phyloP scores from a whole-genome alignment of 176 grass and related monocot genomes.

The Themeda triandra region DNA sequence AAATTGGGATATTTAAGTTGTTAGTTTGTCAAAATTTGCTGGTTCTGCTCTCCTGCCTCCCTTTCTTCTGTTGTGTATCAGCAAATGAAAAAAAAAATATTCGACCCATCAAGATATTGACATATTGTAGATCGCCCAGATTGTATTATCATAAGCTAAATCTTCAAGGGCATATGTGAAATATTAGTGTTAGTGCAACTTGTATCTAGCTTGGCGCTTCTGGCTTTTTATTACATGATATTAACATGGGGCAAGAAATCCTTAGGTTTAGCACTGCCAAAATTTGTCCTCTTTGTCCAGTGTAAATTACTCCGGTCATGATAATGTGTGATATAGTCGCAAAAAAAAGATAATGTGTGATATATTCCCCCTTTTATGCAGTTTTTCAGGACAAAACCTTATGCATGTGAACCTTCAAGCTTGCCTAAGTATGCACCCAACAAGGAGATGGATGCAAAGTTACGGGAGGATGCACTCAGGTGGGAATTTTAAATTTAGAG shows the following conservation, averaged over 20 bases:
- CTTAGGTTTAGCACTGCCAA: not conserved
- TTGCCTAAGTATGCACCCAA: conserved; percentile 74
- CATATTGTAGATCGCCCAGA: not conserved
- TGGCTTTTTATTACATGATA: not conserved
- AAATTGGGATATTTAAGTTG: not conserved
- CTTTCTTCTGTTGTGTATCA: conserved; percentile 22
- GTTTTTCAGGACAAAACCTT: conserved; percentile 77
- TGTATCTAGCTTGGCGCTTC: not conserved
- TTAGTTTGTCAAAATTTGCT: not conserved
- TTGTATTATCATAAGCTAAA: not conserved
- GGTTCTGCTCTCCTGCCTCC: not conserved
- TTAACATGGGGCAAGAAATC: not conserved
- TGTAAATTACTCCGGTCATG: not conserved
- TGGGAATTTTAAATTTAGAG: conserved; percentile 21
- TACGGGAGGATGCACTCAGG: conserved; percentile 58
- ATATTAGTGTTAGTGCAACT: conserved; percentile 2
- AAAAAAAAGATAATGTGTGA: not conserved
- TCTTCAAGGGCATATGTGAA: not conserved
- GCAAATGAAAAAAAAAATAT: not conserved
- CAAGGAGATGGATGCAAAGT: conserved; percentile 79
- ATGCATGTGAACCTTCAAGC: conserved; percentile 63
- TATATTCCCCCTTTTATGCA: conserved; percentile 22
- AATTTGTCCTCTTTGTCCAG: not conserved
- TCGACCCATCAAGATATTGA: not conserved
- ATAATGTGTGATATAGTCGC: not conserved